Evolutionary conservation across 768 basidiomycete species (phyloP).

Genomic region (Serendipita indica): DNA sequence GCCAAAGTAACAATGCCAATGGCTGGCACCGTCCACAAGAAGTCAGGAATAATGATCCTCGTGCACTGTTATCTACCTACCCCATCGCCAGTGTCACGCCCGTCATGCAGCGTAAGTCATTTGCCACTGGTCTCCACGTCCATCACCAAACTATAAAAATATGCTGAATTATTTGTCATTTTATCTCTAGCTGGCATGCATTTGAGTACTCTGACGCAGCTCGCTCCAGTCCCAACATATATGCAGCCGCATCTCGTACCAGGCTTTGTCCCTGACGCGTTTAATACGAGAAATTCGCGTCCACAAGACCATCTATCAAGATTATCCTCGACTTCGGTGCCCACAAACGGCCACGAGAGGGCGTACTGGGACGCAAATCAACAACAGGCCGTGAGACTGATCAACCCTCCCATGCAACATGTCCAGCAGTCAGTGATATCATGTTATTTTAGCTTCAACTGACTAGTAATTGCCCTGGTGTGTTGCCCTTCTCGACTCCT

Average conservation of each 20-base stretch:
- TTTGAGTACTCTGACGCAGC: neutral
- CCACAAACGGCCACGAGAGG: neutral
- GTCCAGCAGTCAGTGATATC: neutral
- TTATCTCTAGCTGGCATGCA: conserved; percentile 2
- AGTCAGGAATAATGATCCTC: conserved; percentile 2
- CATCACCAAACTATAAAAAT: neutral
- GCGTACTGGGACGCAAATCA: conserved; percentile 8
- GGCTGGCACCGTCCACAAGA: neutral
- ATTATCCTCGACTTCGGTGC: neutral
- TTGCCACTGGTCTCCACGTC: neutral
- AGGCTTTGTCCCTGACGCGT: neutral
- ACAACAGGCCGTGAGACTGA: neutral
- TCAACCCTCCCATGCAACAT: neutral
- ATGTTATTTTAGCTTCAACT: too few relatives aligned
- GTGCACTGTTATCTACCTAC: neutral
- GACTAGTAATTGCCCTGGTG: too few relatives aligned
- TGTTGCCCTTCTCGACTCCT: too few relatives aligned
- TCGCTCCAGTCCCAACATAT: conserved; percentile 6
- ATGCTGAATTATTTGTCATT: neutral
- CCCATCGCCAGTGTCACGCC: conserved; percentile 4
- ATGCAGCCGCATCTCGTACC: conserved; percentile 2
- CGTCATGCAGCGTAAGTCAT: conserved; percentile 2
- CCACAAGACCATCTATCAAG: neutral
- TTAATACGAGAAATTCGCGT: neutral
- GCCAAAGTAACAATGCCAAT: too few relatives aligned